These are phyloP conservation scores for Serendipita vermifera DNA, from an alignment of 768 basidiomycete species.

Conservation along the genomic window DNA sequence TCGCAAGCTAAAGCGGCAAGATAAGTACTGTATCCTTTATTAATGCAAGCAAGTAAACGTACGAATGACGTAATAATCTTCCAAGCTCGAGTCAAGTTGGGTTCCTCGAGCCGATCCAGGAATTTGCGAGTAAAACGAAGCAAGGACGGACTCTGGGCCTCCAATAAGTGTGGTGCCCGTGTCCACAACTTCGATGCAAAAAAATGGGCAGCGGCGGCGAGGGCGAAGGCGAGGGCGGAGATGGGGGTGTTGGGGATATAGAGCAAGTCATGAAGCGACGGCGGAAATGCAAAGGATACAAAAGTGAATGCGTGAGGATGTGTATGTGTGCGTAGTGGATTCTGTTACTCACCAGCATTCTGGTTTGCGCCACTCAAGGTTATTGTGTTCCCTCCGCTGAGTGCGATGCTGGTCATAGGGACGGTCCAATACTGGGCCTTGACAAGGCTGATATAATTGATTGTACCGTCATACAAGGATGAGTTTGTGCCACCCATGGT, in stretches of 20 bases:
- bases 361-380: not conserved
- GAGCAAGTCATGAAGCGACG: no score
- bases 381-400: not conserved
- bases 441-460: not conserved
- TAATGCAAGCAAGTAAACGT: not conserved
- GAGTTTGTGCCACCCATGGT: slow-evolving; percentile 60
- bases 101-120: not conserved
- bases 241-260: no score
- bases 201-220: no score
- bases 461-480: slow-evolving; percentile 33
- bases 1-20: not conserved
- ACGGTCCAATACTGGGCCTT: slow-evolving; percentile 6
- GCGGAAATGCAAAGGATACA: no score
- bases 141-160: slow-evolving; percentile 7
- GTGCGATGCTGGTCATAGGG: not conserved
- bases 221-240: no score
- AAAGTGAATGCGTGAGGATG: no score
- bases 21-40: not conserved
- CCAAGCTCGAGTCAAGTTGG: not conserved
- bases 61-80: slow-evolving; percentile 4
- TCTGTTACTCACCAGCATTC: no score
- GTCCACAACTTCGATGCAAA: no score
- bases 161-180: slow-evolving; percentile 15
- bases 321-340: no score
- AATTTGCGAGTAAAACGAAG: slow-evolving; percentile 10